phyloP scores from a whole-genome alignment of 306 rosid genomes.

The Fragaria nilgerrensis region DNA sequence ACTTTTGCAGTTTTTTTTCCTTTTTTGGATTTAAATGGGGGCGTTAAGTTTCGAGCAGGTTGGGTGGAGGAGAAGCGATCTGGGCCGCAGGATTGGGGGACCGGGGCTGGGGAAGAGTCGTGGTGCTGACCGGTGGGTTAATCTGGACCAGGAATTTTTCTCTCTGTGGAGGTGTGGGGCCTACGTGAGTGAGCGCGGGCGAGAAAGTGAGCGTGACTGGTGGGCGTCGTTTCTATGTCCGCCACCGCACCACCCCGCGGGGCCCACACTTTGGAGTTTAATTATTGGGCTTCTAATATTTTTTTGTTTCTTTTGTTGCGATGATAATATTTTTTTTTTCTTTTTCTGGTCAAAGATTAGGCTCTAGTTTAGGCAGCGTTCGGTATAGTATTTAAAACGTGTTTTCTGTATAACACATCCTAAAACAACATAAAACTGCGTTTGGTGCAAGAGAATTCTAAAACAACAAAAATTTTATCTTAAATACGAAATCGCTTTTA shows the following conservation, averaged over 20 bases:
- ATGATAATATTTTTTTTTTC: too few species aligned
- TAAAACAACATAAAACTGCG: too few species aligned
- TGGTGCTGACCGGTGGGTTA: slow-evolving; percentile 18
- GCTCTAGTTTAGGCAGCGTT: too few species aligned
- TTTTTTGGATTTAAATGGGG: not conserved
- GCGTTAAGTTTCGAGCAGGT: not conserved
- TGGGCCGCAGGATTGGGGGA: not conserved
- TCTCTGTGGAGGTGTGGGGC: slow-evolving; percentile 1
- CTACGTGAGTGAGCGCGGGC: slow-evolving; percentile 3
- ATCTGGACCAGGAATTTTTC: slow-evolving; percentile 24
- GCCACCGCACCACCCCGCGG: not conserved
- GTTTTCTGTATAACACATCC: too few species aligned
- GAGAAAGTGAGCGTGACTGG: slow-evolving; percentile 3
- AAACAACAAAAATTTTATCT: too few species aligned
- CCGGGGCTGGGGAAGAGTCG: slow-evolving; percentile 1
- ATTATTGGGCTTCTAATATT: not conserved
- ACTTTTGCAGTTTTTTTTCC: not conserved
- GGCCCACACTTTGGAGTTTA: not conserved
- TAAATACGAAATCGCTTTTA: too few species aligned
- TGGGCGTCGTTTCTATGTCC: not conserved
- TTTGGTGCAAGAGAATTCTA: too few species aligned
- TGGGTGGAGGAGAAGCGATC: not conserved
- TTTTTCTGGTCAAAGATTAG: too few species aligned
- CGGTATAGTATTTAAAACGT: too few species aligned
- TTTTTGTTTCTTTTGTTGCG: too few species aligned